Evolutionary conservation across 2,329 filamentous ascomycete species (phyloP).

Genomic region (Clonostachys chloroleuca): DNA sequence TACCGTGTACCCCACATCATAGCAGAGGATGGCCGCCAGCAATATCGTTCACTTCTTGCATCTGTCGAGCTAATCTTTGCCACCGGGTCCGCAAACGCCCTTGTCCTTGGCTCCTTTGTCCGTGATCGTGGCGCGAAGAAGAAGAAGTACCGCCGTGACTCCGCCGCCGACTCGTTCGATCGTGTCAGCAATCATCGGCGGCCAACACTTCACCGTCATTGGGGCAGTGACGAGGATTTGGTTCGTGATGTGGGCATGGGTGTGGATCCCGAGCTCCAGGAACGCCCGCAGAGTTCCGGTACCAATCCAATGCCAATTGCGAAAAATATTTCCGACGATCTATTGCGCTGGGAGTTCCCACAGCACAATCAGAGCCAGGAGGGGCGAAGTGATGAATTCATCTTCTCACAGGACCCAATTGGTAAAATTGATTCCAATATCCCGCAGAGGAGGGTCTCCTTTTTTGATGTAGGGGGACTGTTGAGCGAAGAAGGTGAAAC

Average conservation of each 20-base stretch:
- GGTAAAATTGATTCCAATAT: conserved; percentile 13
- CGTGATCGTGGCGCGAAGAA: conserved; percentile 90
- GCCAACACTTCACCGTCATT: conserved; percentile 57
- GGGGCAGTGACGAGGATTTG: conserved; percentile 89
- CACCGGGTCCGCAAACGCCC: conserved; percentile 78
- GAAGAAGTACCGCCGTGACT: conserved; percentile 68
- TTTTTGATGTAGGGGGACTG: conserved; percentile 81
- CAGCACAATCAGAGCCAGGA: conserved; percentile 27
- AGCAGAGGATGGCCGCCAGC: conserved; percentile 65
- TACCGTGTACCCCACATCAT: conserved; percentile 82
- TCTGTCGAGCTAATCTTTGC: conserved; percentile 89
- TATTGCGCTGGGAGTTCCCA: conserved; percentile 44
- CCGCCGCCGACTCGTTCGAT: conserved; percentile 60
- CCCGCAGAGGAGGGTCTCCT: conserved; percentile 52
- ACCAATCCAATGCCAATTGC: conserved; percentile 19
- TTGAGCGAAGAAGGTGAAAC: conserved; percentile 43
- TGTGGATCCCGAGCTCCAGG: conserved; percentile 42
- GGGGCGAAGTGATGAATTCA: conserved; percentile 38
- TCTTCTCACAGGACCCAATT: conserved; percentile 28
- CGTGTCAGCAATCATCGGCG: conserved; percentile 29
- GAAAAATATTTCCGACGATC: conserved; percentile 21
- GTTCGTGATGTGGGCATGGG: conserved; percentile 75
- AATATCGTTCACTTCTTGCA: conserved; percentile 82
- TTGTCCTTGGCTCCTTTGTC: conserved; percentile 90
- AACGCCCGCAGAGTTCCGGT: not conserved